phyloP scores from a whole-genome alignment of 2,329 filamentous ascomycete species.

The Neofusicoccum kwambonambiense region DNA sequence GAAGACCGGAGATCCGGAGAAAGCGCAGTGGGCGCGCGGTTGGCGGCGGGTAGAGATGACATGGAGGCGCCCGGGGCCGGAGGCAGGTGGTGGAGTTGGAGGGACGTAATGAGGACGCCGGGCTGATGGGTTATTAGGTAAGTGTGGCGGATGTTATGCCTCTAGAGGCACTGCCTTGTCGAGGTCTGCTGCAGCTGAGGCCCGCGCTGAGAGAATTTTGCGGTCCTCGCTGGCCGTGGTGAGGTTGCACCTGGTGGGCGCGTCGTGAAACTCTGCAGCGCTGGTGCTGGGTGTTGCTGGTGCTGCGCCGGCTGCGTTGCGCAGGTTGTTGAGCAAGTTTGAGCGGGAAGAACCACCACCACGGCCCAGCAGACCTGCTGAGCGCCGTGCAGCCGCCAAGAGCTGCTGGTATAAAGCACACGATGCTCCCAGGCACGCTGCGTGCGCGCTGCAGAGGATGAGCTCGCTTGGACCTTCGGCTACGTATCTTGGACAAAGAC shows the following conservation, averaged over 20 bases:
- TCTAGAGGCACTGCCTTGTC: conserved; percentile 1
- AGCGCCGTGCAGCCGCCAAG: not conserved
- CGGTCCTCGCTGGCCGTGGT: not conserved
- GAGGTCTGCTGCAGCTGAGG: not conserved
- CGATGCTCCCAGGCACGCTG: not conserved
- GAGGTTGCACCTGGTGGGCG: not conserved
- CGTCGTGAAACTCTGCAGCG: not conserved
- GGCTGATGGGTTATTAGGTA: conserved; percentile 13
- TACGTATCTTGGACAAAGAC: conserved; percentile 5
- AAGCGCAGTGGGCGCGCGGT: not conserved
- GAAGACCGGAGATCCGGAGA: not conserved
- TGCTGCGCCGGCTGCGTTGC: not conserved
- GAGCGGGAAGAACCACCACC: conserved; percentile 2
- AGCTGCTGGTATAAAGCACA: not conserved
- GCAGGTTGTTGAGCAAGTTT: not conserved
- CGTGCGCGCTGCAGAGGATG: not conserved
- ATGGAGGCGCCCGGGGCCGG: too few relatives aligned
- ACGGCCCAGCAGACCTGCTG: not conserved
- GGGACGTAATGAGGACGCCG: conserved; percentile 8
- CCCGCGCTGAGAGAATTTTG: not conserved
- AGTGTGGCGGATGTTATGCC: conserved; percentile 11
- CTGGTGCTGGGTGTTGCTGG: not conserved
- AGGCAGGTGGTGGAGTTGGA: not conserved
- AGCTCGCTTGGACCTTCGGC: conserved; percentile 7
- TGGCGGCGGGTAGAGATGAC: not conserved